Base-by-base conservation (phyloP, 352 stramenopile species). In the Phytophthora fragariaefolia region DNA sequence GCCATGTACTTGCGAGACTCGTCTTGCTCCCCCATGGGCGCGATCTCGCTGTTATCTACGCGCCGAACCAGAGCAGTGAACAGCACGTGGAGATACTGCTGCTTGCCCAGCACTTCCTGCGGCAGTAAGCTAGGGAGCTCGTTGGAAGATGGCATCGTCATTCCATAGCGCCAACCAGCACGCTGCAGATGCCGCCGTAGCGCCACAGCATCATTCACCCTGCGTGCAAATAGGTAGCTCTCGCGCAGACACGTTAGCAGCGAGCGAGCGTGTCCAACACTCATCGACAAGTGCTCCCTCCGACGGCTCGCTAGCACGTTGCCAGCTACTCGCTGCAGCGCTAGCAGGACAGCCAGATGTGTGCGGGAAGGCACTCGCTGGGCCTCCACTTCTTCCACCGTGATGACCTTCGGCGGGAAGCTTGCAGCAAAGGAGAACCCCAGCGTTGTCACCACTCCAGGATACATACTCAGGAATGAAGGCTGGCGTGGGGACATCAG, bases 31-130 rank as follows among this genome's bases (percentile, higher is more conserved):
- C 56, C 55, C 15, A 83, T 79, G 7, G 76, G 49, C 20, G 63
- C 64, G 1, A 59, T 27, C 15, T 60, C 50, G 28, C 54, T 58
- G 30, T 71, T 66, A 13, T 92, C 78, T 24, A 85, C 63, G 28
- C 76, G 60, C 12, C 43, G 63, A 8, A 51, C 57, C 2, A 77
- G 47, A 26, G 45, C 45, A 1, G 69, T 53, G 34, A 90, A 85
- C 8, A 93, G 58, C 24, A 93, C 83, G 22, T 90, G 86, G 1
- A 91, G 53, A 55, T 91, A 95, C 64, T 90, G 82, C 8, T 84
- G 76, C 65, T 93, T 95, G 38, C 87, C 87, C 23, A 88, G 45
- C 9, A 95, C 80, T 77, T 95, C 87, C 27, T 95, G 87, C 5
- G 77, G 74, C 34, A 95, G 38, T 50, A 95, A 61, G 56, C 85